Evolutionary conservation across 768 basidiomycete genomes (phyloP).

Genomic region (Suillus tomentosus): DNA sequence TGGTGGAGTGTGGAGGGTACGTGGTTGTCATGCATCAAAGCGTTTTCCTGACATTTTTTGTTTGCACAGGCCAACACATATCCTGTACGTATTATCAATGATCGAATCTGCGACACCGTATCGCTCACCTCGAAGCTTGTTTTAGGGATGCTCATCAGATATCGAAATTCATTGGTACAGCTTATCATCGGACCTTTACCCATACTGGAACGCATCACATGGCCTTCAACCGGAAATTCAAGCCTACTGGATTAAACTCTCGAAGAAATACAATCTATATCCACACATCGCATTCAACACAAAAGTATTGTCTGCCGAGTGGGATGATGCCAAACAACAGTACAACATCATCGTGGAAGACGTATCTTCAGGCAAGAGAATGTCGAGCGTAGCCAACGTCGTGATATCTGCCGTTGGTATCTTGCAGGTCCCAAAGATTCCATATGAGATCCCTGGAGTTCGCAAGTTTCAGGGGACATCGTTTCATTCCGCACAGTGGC

Average conservation of each 20-base stretch:
- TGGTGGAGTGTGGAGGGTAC: conserved; percentile 56
- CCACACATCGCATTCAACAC: conserved; percentile 44
- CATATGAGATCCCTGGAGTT: conserved; percentile 36
- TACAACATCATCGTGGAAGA: conserved; percentile 41
- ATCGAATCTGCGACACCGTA: not conserved
- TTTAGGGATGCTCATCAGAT: conserved; percentile 48
- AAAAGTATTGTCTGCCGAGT: conserved; percentile 45
- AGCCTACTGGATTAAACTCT: conserved; percentile 43
- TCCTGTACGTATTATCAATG: conserved; percentile 13
- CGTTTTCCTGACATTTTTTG: not conserved
- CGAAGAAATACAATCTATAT: conserved; percentile 44
- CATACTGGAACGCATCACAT: conserved; percentile 46
- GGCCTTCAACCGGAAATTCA: conserved; percentile 44
- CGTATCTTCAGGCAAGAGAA: conserved; percentile 31
- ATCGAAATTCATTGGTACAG: conserved; percentile 44
- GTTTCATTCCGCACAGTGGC: conserved; percentile 60
- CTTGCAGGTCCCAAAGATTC: conserved; percentile 47
- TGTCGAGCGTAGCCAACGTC: conserved; percentile 42
- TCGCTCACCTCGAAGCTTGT: not conserved
- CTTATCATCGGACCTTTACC: conserved; percentile 47
- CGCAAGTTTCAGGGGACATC: conserved; percentile 46
- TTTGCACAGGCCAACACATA: conserved; percentile 30
- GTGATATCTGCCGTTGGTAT: conserved; percentile 53
- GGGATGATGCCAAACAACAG: conserved; percentile 38
- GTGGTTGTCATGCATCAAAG: conserved; percentile 19